These are phyloP conservation scores for Ophiostoma populinum DNA, from an alignment of 2,329 filamentous ascomycete species.

Conservation along the genomic window DNA sequence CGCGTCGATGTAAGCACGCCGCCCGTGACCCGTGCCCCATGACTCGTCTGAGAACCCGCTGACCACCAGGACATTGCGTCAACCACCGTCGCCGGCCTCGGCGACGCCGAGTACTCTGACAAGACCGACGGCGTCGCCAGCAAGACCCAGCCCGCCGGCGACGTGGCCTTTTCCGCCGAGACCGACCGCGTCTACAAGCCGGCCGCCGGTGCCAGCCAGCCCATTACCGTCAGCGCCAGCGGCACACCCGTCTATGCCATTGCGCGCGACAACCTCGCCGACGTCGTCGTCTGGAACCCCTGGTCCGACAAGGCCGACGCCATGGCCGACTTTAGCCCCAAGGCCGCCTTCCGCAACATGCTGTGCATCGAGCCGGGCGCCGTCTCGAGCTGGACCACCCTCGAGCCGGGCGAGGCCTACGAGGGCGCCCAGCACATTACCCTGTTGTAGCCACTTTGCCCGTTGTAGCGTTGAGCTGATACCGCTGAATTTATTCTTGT, in stretches of 20 bases:
- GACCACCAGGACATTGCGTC: slow-evolving; percentile 57
- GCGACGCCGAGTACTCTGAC: slow-evolving; percentile 62
- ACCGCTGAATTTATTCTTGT: neutral
- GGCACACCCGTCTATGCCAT: slow-evolving; percentile 53
- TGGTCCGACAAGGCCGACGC: slow-evolving; percentile 71
- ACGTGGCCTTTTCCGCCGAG: slow-evolving; percentile 57
- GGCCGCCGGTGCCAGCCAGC: slow-evolving; percentile 37
- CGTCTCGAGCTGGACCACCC: slow-evolving; percentile 63
- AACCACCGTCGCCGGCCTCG: slow-evolving; percentile 57
- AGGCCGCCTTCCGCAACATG: slow-evolving; percentile 85
- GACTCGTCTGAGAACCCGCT: neutral
- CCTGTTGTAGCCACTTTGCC: slow-evolving; percentile 15
- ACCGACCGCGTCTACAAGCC: slow-evolving; percentile 80
- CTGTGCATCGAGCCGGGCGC: slow-evolving; percentile 83
- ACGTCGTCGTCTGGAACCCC: slow-evolving; percentile 95
- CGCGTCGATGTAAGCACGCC: slow-evolving; percentile 47
- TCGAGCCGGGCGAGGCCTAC: slow-evolving; percentile 61
- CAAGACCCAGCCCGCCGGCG: slow-evolving; percentile 43
- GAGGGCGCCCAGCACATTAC: slow-evolving; percentile 43
- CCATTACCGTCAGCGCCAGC: slow-evolving; percentile 42
- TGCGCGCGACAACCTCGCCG: slow-evolving; percentile 65
- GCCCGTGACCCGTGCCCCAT: neutral
- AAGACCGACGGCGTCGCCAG: slow-evolving; percentile 54
- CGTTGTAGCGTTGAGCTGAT: neutral
- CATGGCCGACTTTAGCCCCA: slow-evolving; percentile 76